A percentile compares a stretch with the other conserved stretches of the same genome.
Evolutionary conservation across 257 asterid species (phyloP).

Genomic region (Solanum tarijense): DNA sequence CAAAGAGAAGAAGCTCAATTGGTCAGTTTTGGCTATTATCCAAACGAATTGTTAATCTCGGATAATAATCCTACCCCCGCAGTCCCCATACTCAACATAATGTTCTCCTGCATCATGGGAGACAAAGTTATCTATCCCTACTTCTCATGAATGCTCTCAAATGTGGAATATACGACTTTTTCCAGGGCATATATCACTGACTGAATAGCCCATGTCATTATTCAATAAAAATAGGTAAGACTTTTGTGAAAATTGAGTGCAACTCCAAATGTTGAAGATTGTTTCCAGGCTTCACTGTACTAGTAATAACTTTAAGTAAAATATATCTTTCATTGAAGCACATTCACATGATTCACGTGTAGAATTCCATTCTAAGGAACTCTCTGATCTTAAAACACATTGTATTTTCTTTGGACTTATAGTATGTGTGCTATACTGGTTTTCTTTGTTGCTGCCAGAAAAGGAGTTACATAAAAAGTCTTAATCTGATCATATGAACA

Average conservation of each 20-base stretch:
- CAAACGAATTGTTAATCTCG: neutral
- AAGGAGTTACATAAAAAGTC: neutral
- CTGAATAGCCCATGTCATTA: neutral
- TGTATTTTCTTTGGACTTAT: neutral
- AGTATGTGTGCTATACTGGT: neutral
- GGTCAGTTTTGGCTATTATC: neutral
- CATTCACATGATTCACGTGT: neutral
- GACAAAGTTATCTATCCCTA: neutral
- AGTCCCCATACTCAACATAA: neutral
- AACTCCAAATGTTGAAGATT: neutral
- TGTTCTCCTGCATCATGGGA: neutral
- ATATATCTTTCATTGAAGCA: neutral
- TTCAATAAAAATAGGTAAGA: neutral
- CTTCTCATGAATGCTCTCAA: neutral
- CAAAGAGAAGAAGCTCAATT: neutral
- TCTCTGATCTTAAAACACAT: neutral
- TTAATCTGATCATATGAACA: neutral
- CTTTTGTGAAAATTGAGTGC: neutral
- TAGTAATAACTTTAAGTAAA: neutral
- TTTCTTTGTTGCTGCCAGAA: neutral
- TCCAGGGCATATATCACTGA: neutral
- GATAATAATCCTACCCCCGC: neutral
- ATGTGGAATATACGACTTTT: neutral
- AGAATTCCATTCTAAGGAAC: neutral
- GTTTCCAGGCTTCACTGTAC: neutral